These are phyloP conservation scores for Aeschynomene evenia DNA, from an alignment of 306 rosid species.

Conservation along the genomic window DNA sequence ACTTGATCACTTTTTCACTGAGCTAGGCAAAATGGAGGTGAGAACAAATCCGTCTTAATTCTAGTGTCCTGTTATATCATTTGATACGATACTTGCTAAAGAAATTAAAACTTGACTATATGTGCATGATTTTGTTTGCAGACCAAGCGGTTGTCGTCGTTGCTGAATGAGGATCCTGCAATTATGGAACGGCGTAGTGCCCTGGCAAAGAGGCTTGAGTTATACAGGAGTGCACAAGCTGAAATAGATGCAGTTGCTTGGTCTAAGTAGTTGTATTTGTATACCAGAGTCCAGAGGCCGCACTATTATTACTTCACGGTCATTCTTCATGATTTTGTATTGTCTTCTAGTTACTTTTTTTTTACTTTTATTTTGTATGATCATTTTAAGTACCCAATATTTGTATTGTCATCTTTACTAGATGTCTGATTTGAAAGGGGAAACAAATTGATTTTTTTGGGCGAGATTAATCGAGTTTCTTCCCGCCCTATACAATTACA, in stretches of 20 bases:
- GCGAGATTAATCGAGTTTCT: constrained; percentile 9
- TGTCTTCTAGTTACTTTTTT: no score
- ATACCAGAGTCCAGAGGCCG: constrained; percentile 9
- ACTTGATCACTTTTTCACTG: constrained; percentile 81
- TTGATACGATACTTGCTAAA: constrained; percentile 9
- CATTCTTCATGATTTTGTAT: constrained; percentile 1
- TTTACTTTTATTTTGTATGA: neutral
- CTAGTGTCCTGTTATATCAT: constrained; percentile 16
- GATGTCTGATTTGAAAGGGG: constrained; percentile 4
- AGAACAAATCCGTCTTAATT: neutral
- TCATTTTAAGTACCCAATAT: neutral
- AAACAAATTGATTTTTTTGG: constrained; percentile 1
- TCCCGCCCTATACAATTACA: neutral
- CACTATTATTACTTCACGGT: constrained; percentile 13
- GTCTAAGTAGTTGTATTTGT: constrained; percentile 70
- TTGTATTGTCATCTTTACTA: constrained; percentile 4
- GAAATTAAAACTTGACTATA: constrained; percentile 2
- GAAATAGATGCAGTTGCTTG: constrained; percentile 90
- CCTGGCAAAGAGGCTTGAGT: constrained; percentile 81
- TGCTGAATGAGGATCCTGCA: constrained; percentile 93
- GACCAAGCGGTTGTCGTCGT: constrained; percentile 70
- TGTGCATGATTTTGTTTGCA: constrained; percentile 32
- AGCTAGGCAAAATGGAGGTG: constrained; percentile 87
- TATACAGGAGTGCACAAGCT: constrained; percentile 86
- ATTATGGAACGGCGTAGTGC: constrained; percentile 82